Base-by-base conservation (phyloP, 768 basidiomycete genomes). In the Mycena crocata region DNA sequence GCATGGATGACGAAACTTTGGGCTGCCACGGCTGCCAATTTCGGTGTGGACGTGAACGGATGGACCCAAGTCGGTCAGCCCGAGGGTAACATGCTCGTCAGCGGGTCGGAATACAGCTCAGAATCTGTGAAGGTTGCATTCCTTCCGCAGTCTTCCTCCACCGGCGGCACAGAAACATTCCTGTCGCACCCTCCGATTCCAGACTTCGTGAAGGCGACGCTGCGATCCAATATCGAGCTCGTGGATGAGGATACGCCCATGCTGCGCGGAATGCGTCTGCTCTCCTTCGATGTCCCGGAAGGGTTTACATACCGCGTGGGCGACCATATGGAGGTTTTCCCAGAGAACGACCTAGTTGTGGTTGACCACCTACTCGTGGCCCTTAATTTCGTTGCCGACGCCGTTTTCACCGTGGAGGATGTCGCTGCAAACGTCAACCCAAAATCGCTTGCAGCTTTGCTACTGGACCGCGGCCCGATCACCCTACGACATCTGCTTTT, bases 271-370 rank as follows among this genome's bases (percentile, higher is more conserved):
- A 68, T 68, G 67, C 67, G 67, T 4, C 67, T 61, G 8, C 40
- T 68, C 57, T 44, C 45, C 37, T 51, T 68, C 32, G 62, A 64
- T 10, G 28, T 68, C 17, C 67, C 67, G 7, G 46, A 64, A 8
- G 54, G 32, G 9, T 68, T 64, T 31, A 34, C n/a, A 3, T 68
- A 68, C n/a, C 67, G 67, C 3, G 67, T 60, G 12, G 67, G 67
- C 21, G 67, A 68, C 19, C 67, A 68, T 51, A 56, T 68, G 57
- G 62, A 64, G 31, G 63, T 68, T 6, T 64, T 68, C 40, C 67
- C 67, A 0, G 67, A 68, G 48, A 68, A 68, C 51, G 46, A 68
- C 23, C 58, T 26, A 15, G 67, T 39, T 24, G 26, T 68, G 17
- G 67, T 68, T 21, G 67, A 68, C 9, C 56, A 45, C 21, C 63